Evolutionary conservation across 805 yeast genomes (phyloP), one percentile per base, ranked within the genome.

Genomic region (Yamadazyma laniorum): DNA sequence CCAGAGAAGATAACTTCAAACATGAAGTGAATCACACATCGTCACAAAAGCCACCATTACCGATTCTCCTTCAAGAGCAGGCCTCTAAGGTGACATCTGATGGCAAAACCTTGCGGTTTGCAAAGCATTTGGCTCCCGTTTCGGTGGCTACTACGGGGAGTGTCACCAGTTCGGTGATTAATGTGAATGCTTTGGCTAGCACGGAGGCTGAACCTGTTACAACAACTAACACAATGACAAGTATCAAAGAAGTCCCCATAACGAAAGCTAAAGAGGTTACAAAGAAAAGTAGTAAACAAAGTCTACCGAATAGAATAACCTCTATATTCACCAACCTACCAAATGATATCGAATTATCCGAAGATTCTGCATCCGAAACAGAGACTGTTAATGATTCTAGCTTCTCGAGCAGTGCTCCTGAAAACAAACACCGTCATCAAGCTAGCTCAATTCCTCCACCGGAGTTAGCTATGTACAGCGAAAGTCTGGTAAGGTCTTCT

Each of bases 291-390:
- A 36, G 37, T 15, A 18, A 15, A 11, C 36, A 33, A 15, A 43
- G 59, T n/a, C 48, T 63, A 5, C 65, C 56, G 44, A 60, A 50
- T 42, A 49, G 59, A 23, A 65, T 66, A 9, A 53, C 70, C 2
- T 56, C 70, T 5, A 62, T 67, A 4, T 69, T 69, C 51, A 69
- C 65, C 42, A 69, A 69, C 30, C 50, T 69, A n/a, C 75, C 75
- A 11, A 69, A 69, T 45, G 75, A 69, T 51, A 66, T 69, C 36
- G 74, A 69, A 41, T 48, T 69, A 5, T 66, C 72, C 0, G 75
- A 69, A 36, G 74, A 69, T 44, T 64, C 70, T n/a, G 71, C 70
- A 3, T 62, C 69, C 1, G 74, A 67, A 34, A 47, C 48, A 29
- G 74, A 68, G 15, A 61, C 71, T 1, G 51, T 62, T 6, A 29